Evolutionary conservation across 768 basidiomycete species (phyloP), one percentile per base, ranked within the genome.

Genomic region (Tricholoma sp.): DNA sequence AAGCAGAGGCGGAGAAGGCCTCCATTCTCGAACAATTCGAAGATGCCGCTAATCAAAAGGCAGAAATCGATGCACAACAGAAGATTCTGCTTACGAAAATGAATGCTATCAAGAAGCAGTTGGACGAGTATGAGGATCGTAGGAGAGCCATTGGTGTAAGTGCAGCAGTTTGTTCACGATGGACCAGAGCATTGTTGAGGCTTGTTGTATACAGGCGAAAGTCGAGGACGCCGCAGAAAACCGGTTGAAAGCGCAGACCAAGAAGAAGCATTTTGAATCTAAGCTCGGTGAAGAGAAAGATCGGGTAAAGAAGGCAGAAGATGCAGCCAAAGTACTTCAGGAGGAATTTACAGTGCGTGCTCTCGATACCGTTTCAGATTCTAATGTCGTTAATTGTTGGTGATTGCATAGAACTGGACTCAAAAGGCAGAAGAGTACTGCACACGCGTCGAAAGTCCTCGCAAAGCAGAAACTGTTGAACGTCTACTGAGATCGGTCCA

Each of bases 381-480:
- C 17, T 10, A 31, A 29, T 20, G 20, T 39, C 39, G 29, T 50
- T 44, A 18, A 53, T 51, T 12, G 42, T 11, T 13, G 29, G 17
- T 4, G 36, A 17, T 39, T 20, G 41, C 62, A 33, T 37, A 90
- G 81, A 75, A 74, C 20, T 92, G 89, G 88, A 82, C 82, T 2
- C 72, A 66, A 3, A 80, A 80, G 41, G 93, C 91, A 13, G 67
- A 75, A 18, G 68, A 84, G 63, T 85, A 82, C 62, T 91, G 86
- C 56, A 77, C 73, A 17, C 78, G 75, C 13, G 73, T 85, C 24
- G 72, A 74, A 11, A 83, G 82, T 54, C 83, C 83, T 17, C 82
- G 92, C 18, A 77, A 76, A 52, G 72, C 76, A 0, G 78, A 79
- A 0, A 76, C 71, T 3, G 76, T 95, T 28, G 65, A 89, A 52